Evolutionary conservation across 1,284 basidiomycete species (phyloP).

Genomic region (Rhodotorula sp.): DNA sequence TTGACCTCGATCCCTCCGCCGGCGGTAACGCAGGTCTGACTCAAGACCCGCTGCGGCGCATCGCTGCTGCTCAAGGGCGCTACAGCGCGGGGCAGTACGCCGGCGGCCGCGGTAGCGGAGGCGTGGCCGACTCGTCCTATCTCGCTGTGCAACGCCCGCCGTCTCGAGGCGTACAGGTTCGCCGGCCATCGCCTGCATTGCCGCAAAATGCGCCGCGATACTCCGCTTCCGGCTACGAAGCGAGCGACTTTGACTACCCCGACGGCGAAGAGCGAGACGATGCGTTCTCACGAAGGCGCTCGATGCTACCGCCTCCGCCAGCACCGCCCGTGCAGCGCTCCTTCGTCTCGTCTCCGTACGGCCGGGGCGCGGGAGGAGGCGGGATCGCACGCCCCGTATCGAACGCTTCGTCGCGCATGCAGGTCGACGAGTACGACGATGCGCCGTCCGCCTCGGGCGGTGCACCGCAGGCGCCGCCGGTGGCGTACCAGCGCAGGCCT

Average conservation of each 20-base stretch:
- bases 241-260: constrained; percentile 13
- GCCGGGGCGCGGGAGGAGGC: no score
- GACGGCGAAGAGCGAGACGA: not conserved
- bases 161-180: constrained; percentile 6
- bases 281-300: not conserved
- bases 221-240: constrained; percentile 19
- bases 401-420: constrained; percentile 14
- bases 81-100: no score
- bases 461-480: not conserved
- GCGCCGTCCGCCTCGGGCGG: not conserved
- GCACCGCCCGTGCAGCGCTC: not conserved
- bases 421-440: constrained; percentile 3
- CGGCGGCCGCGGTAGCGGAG: no score
- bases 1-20: constrained; percentile 15
- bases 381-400: constrained; percentile 12
- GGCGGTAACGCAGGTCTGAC: not conserved
- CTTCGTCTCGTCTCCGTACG: no score
- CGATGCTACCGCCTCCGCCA: not conserved
- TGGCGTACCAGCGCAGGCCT: not conserved
- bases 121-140: not conserved
- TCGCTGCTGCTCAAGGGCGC: not conserved
- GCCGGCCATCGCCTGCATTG: not conserved
- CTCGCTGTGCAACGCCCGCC: constrained; percentile 5
- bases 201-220: not conserved
- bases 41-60: not conserved